Evolutionary conservation across 768 basidiomycete genomes (phyloP), one percentile per base, ranked within the genome.

Genomic region (Hortiboletus campestris): DNA sequence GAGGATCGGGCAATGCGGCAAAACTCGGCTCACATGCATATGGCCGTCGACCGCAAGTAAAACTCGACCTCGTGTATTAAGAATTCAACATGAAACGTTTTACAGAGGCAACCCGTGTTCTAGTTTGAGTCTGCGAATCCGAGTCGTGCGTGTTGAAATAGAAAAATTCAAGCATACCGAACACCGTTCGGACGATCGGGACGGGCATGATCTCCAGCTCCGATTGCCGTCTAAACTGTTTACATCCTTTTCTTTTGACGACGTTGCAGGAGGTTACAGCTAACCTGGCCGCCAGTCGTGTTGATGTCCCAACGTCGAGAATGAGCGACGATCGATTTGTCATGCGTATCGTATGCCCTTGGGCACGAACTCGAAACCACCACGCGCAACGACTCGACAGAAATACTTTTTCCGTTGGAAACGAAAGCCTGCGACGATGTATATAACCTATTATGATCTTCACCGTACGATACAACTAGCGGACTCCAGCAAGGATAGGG

Each of bases 381-480:
- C 32, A 29, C 34, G 29, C 34, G 38, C 25, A 31, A 20, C 43
- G 55, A 53, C 49, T 49, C 19, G 46, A 51, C 49, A 44, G 60
- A 36, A 16, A 42, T 25, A 25, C n/a, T 25, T 25, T 6, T 4
- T 25, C 25, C 25, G 25, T 25, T 25, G 25, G 25, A 25, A 25
- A 25, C 25, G 25, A 8, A 35, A 20, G 19, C 10, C 7, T 40
- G 40, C 43, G 6, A n/a, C 11, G 12, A 39, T 12, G 19, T 41
- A 43, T 47, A 52, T 49, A 56, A 19, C n/a, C 49, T 42, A 68
- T 66, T 68, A 66, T 56, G 47, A 51, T 45, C 40, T 55, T 46
- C 46, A 52, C 36, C 12, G 48, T 66, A 65, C 51, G 20, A 32
- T 68, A 68, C 67, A 60, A 57, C 51, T 56, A 62, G 46, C 56